Conservation (phyloP, 73 alveolate species). For the Stentor coeruleus region DNA sequence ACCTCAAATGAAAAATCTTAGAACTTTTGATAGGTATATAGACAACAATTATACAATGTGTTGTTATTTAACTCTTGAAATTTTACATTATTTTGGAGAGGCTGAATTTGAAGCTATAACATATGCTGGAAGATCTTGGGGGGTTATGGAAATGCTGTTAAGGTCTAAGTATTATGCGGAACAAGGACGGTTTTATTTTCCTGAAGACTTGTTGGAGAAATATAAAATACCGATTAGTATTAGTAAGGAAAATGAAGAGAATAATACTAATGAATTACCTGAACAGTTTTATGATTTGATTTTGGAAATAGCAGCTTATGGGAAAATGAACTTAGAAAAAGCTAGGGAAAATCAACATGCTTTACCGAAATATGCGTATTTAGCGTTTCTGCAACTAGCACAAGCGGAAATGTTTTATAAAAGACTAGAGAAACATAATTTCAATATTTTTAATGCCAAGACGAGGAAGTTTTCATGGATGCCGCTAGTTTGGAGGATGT, state of each 20-base stretch:
- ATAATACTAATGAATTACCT: not conserved
- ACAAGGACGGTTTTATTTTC: slow-evolving; percentile 22
- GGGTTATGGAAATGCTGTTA: not conserved
- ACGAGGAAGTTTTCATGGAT: not conserved
- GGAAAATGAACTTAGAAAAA: slow-evolving; percentile 5
- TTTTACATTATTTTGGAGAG: not conserved
- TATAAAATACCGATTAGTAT: slow-evolving; percentile 1
- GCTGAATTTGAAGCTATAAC: slow-evolving; percentile 1
- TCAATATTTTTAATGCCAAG: not conserved
- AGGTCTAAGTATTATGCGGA: not conserved
- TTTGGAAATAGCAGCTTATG: slow-evolving; percentile 18
- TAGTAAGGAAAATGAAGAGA: not conserved
- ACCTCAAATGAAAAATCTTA: not conserved
- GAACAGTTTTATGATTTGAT: slow-evolving; percentile 4
- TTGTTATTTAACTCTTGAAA: not conserved
- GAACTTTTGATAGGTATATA: slow-evolving; percentile 2
- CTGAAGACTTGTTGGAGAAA: slow-evolving; percentile 3
- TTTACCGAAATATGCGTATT: not conserved
- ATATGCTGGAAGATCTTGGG: slow-evolving; percentile 23
- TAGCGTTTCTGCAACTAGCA: not conserved
- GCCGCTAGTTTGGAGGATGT: not conserved
- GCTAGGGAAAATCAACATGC: not conserved
- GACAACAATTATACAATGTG: slow-evolving; percentile 21
- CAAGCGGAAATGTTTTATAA: not conserved
- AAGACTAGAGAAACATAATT: not conserved